These are phyloP conservation scores for Schizosaccharomyces cryophilus DNA, from an alignment of 805 yeast genomes.

Conservation along the genomic window DNA sequence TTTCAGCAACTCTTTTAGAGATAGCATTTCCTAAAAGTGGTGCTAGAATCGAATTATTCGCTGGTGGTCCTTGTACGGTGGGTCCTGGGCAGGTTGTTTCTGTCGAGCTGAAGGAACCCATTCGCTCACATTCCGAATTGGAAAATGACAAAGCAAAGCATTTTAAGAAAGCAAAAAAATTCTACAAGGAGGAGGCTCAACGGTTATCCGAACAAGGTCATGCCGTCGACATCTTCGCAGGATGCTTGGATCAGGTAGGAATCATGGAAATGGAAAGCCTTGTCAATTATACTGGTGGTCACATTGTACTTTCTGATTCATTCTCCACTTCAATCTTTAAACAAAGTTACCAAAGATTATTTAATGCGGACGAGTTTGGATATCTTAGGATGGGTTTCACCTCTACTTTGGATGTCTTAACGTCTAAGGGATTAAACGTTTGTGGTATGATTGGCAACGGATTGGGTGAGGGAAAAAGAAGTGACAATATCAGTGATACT, in stretches of 20 bases:
- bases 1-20: constrained; percentile 63
- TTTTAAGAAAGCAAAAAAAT: constrained; percentile 62
- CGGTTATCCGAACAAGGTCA: constrained; percentile 52
- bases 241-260: constrained; percentile 91
- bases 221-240: constrained; percentile 73
- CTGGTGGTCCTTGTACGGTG: constrained; percentile 87
- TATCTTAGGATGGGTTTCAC: constrained; percentile 73
- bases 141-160: constrained; percentile 77
- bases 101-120: constrained; percentile 75
- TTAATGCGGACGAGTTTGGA: constrained; percentile 69
- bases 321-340: constrained; percentile 86
- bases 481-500: constrained; percentile 65
- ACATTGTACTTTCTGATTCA: constrained; percentile 65
- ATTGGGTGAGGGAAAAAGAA: constrained; percentile 34
- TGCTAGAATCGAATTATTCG: constrained; percentile 67
- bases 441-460: constrained; percentile 90
- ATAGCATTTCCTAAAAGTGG: constrained; percentile 66
- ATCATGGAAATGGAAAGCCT: constrained; percentile 76
- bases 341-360: constrained; percentile 69
- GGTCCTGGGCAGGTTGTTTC: constrained; percentile 88
- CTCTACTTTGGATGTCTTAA: constrained; percentile 66
- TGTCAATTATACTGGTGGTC: constrained; percentile 75
- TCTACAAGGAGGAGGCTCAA: constrained; percentile 47
- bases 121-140: constrained; percentile 88
- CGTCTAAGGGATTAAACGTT: constrained; percentile 65